These are phyloP conservation scores for Potentilla sterilis DNA, from an alignment of 306 rosid genomes.

Conservation along the genomic window DNA sequence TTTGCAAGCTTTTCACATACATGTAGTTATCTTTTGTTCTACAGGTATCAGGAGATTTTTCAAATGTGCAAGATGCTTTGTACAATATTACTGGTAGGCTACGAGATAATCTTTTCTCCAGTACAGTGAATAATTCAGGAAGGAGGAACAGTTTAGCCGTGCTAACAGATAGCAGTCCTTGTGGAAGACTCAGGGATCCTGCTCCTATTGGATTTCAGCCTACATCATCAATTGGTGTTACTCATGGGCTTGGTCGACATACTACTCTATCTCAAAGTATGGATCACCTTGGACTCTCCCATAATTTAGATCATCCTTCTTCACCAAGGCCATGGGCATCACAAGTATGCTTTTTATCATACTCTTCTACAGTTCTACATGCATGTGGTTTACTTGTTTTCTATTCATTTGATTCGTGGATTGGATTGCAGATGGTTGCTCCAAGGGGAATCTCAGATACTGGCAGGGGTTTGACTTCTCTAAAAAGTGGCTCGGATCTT, in stretches of 20 bases:
- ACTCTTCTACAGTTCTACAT: background rate
- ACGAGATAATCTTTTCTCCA: conserved; percentile 73
- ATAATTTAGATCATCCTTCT: conserved; percentile 58
- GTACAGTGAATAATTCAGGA: conserved; percentile 52
- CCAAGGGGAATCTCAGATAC: conserved; percentile 54
- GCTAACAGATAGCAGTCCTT: conserved; percentile 57
- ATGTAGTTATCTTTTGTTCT: conserved; percentile 3
- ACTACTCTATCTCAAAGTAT: conserved; percentile 48
- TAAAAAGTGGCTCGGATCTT: conserved; percentile 71
- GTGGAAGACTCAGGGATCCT: conserved; percentile 59
- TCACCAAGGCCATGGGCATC: conserved; percentile 73
- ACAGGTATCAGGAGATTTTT: conserved; percentile 87
- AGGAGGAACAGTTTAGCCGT: conserved; percentile 50
- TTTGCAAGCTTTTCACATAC: conserved; percentile 10
- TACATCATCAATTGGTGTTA: conserved; percentile 36
- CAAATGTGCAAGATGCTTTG: conserved; percentile 92
- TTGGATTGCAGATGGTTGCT: conserved; percentile 51
- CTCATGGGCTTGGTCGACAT: conserved; percentile 47
- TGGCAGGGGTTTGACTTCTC: conserved; percentile 57
- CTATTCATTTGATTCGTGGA: conserved; percentile 15
- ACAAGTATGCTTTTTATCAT: conserved; percentile 41
- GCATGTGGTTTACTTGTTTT: background rate
- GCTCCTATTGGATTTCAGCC: conserved; percentile 43
- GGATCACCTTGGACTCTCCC: conserved; percentile 54
- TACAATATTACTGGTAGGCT: conserved; percentile 88